phyloP scores from a whole-genome alignment of 768 basidiomycete species.

The Leccinum arenicola region DNA sequence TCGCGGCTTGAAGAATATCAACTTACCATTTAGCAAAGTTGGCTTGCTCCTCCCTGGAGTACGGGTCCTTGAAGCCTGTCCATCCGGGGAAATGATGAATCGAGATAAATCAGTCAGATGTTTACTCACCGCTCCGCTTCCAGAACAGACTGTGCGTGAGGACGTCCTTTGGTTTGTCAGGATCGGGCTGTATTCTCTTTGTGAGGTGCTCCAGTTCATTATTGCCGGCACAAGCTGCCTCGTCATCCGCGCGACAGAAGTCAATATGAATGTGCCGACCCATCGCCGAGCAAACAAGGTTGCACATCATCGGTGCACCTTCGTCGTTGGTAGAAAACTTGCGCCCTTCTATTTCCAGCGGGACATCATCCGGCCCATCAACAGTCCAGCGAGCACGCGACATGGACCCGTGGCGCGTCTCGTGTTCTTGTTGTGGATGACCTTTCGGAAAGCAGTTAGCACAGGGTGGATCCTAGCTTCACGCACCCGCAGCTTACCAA shows the following conservation, averaged over 20 bases:
- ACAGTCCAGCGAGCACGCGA: conserved; percentile 54
- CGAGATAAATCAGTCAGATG: not conserved
- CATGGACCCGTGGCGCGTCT: conserved; percentile 65
- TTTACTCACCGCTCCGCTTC: conserved; percentile 49
- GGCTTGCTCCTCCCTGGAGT: conserved; percentile 53
- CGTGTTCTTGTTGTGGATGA: conserved; percentile 58
- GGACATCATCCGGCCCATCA: conserved; percentile 48
- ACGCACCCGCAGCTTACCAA: conserved; percentile 35
- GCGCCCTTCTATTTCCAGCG: conserved; percentile 52
- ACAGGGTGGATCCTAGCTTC: fast-evolving
- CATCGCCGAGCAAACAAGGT: conserved; percentile 49
- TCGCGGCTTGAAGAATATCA: not conserved
- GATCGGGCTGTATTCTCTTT: conserved; percentile 43
- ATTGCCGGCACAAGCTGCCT: conserved; percentile 36
- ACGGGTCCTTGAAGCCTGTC: conserved; percentile 62
- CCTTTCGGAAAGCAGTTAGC: conserved; percentile 32
- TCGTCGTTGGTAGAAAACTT: conserved; percentile 53
- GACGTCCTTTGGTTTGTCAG: conserved; percentile 48
- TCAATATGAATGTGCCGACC: conserved; percentile 59
- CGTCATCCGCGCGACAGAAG: conserved; percentile 45
- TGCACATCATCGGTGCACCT: conserved; percentile 65
- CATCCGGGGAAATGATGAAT: not conserved
- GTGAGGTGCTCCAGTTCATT: conserved; percentile 46
- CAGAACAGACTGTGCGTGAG: conserved; percentile 55
- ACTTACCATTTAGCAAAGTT: conserved; percentile 54